These are phyloP conservation scores for Nevesoporus exiguus DNA, from an alignment of 768 basidiomycete genomes.

Conservation along the genomic window DNA sequence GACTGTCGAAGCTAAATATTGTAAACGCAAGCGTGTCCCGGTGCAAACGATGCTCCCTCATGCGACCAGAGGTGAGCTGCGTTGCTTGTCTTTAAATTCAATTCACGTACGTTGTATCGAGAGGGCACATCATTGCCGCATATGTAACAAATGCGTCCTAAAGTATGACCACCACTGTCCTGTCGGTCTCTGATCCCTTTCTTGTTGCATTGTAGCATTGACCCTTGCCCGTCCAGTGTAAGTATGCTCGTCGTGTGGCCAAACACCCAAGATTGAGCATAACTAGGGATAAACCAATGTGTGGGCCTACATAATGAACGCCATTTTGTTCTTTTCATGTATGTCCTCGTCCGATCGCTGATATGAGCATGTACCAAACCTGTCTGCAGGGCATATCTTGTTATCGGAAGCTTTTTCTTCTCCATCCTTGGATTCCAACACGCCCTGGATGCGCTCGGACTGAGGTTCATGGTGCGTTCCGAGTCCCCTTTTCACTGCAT, in stretches of 20 bases:
- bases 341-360: slow-evolving; percentile 22
- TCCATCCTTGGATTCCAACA: slow-evolving; percentile 59
- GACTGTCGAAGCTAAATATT: slow-evolving; percentile 37
- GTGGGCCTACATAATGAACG: slow-evolving; percentile 95
- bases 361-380: not conserved
- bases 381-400: slow-evolving; percentile 68
- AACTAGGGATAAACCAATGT: slow-evolving; percentile 91
- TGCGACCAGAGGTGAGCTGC: slow-evolving; percentile 72
- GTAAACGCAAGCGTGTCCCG: slow-evolving; percentile 53
- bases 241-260: slow-evolving; percentile 16
- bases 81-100: not conserved
- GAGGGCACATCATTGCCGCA: slow-evolving; percentile 91
- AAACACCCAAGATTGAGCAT: slow-evolving; percentile 1
- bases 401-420: slow-evolving; percentile 63
- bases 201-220: not conserved
- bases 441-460: slow-evolving; percentile 56
- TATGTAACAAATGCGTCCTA: slow-evolving; percentile 86
- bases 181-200: slow-evolving; percentile 44
- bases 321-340: slow-evolving; percentile 96
- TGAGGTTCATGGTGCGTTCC: slow-evolving; percentile 42
- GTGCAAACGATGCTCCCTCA: slow-evolving; percentile 65
- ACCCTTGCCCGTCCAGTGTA: slow-evolving; percentile 34
- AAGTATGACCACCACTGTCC: slow-evolving; percentile 93
- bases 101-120: slow-evolving; percentile 32
- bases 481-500: not conserved